Base-by-base conservation (phyloP, 2,329 filamentous ascomycete genomes). In the Penicillium sp. region DNA sequence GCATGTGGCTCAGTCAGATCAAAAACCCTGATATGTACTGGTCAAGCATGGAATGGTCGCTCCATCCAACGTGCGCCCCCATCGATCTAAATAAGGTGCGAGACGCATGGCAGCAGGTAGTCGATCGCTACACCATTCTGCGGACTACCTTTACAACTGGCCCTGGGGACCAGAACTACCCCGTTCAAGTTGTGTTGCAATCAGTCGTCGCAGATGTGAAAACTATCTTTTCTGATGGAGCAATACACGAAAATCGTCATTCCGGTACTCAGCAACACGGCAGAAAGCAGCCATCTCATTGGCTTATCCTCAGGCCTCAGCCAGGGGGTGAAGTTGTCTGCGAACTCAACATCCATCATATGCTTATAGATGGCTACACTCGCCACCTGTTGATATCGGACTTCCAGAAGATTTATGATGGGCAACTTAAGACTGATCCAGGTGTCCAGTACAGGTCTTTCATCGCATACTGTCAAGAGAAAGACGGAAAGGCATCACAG, bases 301-400 rank as follows among this genome's bases (percentile, higher is more conserved):
- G 13, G 13, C 12, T 32, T n/a, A 13, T 5, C 13, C 13, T 32
- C 12, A 32, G 10, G 10, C 10, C 29, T 13, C 29, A 32, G 29
- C 12, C 29, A 32, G 29, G 13, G 23, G 34, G 27, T 6, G 27
- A 45, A 27, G 27, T 57, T n/a, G 48, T 50, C 21, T 54, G 41
- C 36, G 24, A 55, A 10, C 48, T 62, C 0, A 51, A 53, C 20
- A 50, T 60, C 12, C 59, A 43, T 17, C 60, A 62, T 39, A 50
- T 54, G 26, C 40, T 62, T 3, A 44, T 60, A 7, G 60, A 62
- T 50, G 60, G 39, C 5, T 32, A 36, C 7, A 55, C 59, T 0
- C 29, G 29, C 29, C 10, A 13, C 29, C 29, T 32, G 13, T 13
- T 32, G 12, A 13, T 32, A 6, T 32, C 29, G 7, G 29, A 32